Evolutionary conservation across 805 yeast genomes (phyloP).

Genomic region (Jamesozyma gamospora): DNA sequence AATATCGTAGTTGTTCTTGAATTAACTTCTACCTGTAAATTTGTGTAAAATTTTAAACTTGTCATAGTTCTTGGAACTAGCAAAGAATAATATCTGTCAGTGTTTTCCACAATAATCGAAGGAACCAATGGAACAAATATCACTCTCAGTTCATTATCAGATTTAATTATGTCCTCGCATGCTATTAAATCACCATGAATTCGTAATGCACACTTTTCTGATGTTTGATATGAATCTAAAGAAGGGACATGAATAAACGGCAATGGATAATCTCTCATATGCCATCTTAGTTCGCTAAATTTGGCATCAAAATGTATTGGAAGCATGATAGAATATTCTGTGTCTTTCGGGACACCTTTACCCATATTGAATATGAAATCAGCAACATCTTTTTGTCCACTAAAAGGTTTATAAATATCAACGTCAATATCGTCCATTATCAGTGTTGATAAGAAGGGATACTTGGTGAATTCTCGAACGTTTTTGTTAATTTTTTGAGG

Average conservation of each 20-base stretch:
- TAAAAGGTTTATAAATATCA: constrained; percentile 40
- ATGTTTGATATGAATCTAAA: constrained; percentile 26
- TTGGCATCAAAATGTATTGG: constrained; percentile 53
- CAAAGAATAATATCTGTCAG: constrained; percentile 41
- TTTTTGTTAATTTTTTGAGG: constrained; percentile 36
- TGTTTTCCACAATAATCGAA: constrained; percentile 29
- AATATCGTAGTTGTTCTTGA: constrained; percentile 53
- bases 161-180: constrained; percentile 50
- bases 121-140: constrained; percentile 56
- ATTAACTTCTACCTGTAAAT: constrained; percentile 44
- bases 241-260: constrained; percentile 71
- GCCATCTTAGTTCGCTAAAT: constrained; percentile 54
- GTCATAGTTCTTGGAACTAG: constrained; percentile 68
- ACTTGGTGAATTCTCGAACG: constrained; percentile 37
- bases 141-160: constrained; percentile 45
- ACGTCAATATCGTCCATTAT: constrained; percentile 41
- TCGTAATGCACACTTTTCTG: constrained; percentile 25
- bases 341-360: constrained; percentile 69
- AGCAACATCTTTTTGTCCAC: constrained; percentile 43
- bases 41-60: constrained; percentile 61
- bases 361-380: constrained; percentile 64
- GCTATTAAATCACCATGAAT: constrained; percentile 58
- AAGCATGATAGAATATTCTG: constrained; percentile 54
- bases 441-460: constrained; percentile 46
- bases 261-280: constrained; percentile 75